phyloP scores from a whole-genome alignment of 148 eudicot genomes.

The Dianthus caryophyllus region DNA sequence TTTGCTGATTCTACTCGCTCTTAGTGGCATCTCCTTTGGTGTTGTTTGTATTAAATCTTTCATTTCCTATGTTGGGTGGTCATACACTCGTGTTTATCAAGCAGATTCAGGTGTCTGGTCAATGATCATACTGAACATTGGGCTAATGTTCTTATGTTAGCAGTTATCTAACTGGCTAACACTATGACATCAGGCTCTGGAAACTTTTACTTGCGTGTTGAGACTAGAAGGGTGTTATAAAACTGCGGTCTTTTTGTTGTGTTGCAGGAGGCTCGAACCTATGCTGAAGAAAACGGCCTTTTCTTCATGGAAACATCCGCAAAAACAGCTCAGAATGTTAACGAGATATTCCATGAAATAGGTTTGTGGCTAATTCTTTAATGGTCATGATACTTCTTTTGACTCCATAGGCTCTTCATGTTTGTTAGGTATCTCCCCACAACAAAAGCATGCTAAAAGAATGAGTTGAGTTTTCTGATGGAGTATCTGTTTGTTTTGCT shows the following conservation, averaged over 20 bases:
- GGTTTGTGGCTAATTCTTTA: slow-evolving; percentile 35
- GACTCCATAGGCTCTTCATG: no score
- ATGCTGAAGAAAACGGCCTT: slow-evolving; percentile 91
- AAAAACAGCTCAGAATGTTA: slow-evolving; percentile 85
- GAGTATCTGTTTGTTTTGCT: not conserved
- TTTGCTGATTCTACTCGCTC: not conserved
- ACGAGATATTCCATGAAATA: slow-evolving; percentile 82
- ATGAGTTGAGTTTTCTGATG: no score
- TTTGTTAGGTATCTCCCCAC: no score
- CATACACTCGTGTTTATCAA: not conserved
- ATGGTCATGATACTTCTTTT: not conserved
- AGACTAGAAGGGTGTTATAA: not conserved
- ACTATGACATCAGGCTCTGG: not conserved
- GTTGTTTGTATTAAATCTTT: not conserved
- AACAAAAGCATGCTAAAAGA: no score
- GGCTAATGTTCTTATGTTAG: no score
- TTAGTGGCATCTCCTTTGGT: not conserved
- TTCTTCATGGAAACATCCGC: slow-evolving; percentile 94
- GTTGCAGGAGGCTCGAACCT: slow-evolving; percentile 76
- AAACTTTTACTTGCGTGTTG: no score
- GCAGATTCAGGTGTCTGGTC: not conserved
- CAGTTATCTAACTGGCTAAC: not conserved
- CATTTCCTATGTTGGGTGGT: not conserved
- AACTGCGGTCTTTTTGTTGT: not conserved
- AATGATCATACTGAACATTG: no score